These are phyloP conservation scores for Gliomastix tumulicola DNA, from an alignment of 2,329 filamentous ascomycete species.

Conservation along the genomic window DNA sequence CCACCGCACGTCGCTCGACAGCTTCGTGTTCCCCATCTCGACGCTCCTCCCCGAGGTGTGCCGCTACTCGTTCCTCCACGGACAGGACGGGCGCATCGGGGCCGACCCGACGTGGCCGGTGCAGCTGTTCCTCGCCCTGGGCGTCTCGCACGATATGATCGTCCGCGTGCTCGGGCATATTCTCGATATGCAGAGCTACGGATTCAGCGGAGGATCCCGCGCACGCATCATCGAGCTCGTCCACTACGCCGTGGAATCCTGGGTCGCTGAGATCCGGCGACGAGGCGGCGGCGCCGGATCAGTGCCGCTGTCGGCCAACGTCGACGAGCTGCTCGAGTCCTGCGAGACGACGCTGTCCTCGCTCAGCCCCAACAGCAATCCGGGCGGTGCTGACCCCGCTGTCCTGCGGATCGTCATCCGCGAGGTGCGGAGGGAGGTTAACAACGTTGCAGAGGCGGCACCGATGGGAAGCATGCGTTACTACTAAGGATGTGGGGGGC, in stretches of 20 bases:
- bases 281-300: conserved; percentile 33
- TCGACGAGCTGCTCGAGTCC: conserved; percentile 41
- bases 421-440: conserved; percentile 34
- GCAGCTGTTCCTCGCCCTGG: conserved; percentile 47
- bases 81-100: conserved; percentile 50
- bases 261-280: conserved; percentile 42
- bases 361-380: conserved; percentile 30
- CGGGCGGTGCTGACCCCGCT: conserved; percentile 35
- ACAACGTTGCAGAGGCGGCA: conserved; percentile 33
- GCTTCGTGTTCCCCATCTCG: conserved; percentile 58
- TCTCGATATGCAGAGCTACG: conserved; percentile 52
- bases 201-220: conserved; percentile 44
- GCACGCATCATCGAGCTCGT: conserved; percentile 49
- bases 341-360: conserved; percentile 39
- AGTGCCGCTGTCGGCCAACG: conserved; percentile 31
- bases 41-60: conserved; percentile 56
- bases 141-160: conserved; percentile 50
- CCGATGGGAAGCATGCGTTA: conserved; percentile 34
- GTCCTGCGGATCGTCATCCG: conserved; percentile 35
- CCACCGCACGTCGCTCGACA: conserved; percentile 57
- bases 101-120: conserved; percentile 52
- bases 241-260: conserved; percentile 37
- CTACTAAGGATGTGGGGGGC: too few species aligned
- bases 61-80: conserved; percentile 51
- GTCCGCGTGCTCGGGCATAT: conserved; percentile 48